Evolutionary conservation across 371 early-diverging fungal genomes (phyloP), one percentile per base, ranked within the genome.

Genomic region (Actinomortierella wolfii): DNA sequence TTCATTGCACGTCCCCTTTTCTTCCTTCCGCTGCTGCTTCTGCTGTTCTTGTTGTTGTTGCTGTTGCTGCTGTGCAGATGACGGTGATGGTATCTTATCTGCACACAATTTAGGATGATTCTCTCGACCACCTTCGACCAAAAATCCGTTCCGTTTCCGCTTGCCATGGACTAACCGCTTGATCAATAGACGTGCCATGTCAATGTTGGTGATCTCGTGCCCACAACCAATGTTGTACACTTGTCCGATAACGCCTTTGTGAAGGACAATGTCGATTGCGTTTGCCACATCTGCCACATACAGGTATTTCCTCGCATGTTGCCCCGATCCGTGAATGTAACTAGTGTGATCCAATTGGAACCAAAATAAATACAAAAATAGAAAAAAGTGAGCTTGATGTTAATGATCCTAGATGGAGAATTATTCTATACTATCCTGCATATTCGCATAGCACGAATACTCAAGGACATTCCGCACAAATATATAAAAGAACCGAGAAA

Each of bases 201-300:
- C 83, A 1, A 89, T 64, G 62, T 93, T 94, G 18, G 88, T 82
- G 21, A 93, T 80, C 62, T 94, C 95, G 57, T 81, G 81, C 6
- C 89, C 86, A 25, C 87, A 81, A 0, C 93, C 93, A 54, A 94
- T 92, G 73, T 94, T 94, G 79, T 94, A 94, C 13, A 88, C 88
- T 61, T 90, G 86, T 15, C 94, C 94, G 11, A 84, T 66, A 26
- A 76, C 58, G 6, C 89, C 89, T 18, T 81, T 76, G 53, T 92
- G 85, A 44, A 93, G 77, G 40, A 94, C 86, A 3, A 84, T 61
- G 55, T 89, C 86, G 48, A 94, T 77, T 11, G 94, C 95, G 61
- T 88, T 83, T 0, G 86, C 88, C 7, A 88, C 87, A 76, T 94
- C 95, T 0, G 86, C 79, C 1, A 86, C 92, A 78, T 90, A 91